These are phyloP conservation scores for button mushroom (Agaricus bisporus) DNA, from an alignment of 768 basidiomycete species.

Conservation along the genomic window DNA sequence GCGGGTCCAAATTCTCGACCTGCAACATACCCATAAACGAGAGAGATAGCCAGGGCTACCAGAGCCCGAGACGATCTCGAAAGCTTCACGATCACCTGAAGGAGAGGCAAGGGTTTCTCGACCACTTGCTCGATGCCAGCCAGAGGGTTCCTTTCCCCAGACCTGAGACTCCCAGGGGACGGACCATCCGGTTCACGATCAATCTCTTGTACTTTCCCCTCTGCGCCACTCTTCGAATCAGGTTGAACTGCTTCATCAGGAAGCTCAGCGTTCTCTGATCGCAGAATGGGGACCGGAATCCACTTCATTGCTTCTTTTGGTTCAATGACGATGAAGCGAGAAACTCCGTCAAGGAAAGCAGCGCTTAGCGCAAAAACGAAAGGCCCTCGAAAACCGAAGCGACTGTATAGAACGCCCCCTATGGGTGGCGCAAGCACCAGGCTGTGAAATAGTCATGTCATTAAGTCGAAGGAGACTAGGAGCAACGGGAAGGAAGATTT, in stretches of 20 bases:
- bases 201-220: background rate
- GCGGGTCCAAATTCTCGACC: background rate
- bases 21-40: conserved; percentile 50
- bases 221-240: background rate
- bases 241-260: background rate
- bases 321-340: conserved; percentile 53
- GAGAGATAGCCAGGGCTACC: conserved; percentile 35
- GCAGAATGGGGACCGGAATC: conserved; percentile 36
- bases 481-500: background rate
- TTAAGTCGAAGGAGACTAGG: background rate
- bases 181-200: background rate
- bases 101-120: conserved; percentile 26
- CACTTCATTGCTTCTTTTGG: conserved; percentile 42
- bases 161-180: background rate
- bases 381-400: conserved; percentile 55
- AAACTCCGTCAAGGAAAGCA: conserved; percentile 43
- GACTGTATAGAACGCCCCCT: conserved; percentile 47
- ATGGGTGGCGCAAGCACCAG: conserved; percentile 51
- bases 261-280: background rate
- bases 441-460: conserved; percentile 20
- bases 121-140: background rate
- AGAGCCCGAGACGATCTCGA: conserved; percentile 43
- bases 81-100: conserved; percentile 35
- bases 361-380: conserved; percentile 47
- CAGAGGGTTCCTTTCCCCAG: background rate